A percentile compares a stretch with the other conserved stretches of the same genome.
These are phyloP conservation scores for Naegleria gruberi DNA, from an alignment of 208 protist species.

Conservation along the genomic window DNA sequence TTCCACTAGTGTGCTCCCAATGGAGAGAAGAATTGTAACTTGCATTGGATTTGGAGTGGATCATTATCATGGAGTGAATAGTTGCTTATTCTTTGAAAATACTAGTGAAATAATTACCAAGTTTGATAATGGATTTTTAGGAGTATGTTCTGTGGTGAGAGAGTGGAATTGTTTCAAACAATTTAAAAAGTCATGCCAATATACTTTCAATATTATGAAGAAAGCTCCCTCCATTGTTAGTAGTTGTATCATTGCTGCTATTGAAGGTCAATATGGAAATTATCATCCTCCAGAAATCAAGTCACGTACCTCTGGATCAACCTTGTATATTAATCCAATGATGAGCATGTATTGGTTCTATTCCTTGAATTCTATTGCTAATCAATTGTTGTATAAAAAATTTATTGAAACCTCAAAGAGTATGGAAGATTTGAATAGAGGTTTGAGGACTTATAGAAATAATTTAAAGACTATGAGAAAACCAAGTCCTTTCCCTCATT, in stretches of 20 bases:
- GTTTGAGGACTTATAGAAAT: neutral
- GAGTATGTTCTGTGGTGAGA: neutral
- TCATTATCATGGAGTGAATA: neutral
- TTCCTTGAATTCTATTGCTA: neutral
- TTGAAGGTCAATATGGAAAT: neutral
- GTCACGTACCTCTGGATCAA: neutral
- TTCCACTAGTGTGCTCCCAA: neutral
- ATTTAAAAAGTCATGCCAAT: neutral
- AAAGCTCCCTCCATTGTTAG: neutral
- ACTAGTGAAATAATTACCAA: neutral
- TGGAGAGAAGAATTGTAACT: neutral
- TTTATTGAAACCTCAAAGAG: neutral
- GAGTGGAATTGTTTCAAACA: neutral
- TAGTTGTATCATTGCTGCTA: neutral
- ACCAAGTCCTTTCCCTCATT: neutral
- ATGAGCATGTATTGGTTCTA: conserved; percentile 12
- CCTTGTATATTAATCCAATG: neutral
- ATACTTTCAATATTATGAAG: neutral
- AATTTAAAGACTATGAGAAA: neutral
- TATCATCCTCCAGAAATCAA: neutral
- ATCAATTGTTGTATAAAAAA: neutral
- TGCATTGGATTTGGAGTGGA: neutral
- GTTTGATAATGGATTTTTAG: neutral
- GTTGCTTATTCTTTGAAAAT: neutral
- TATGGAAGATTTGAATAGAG: neutral